Base-by-base conservation (phyloP, 2,329 filamentous ascomycete species). In the Pestalotiopsis sp. region DNA sequence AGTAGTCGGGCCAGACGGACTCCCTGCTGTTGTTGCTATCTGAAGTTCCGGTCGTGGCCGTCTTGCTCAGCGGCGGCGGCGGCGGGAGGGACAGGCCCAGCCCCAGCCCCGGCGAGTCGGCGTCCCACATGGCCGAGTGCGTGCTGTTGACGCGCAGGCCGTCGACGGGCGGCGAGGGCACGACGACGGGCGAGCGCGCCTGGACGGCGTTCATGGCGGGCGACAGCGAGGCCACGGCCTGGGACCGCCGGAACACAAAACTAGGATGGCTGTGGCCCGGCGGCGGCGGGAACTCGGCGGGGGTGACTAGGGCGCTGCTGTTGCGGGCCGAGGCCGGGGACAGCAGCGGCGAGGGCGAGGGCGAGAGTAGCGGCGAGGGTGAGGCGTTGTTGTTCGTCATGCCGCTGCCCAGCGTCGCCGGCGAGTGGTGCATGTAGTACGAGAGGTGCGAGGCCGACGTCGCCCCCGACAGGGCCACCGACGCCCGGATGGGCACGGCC, bases 211-310 rank as follows among this genome's bases (percentile, higher is more conserved):
- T 11, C 14, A 20, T 20, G 17, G 27, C 14, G 14, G 25, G n/a
- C 31, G 60, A 38, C 13, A 14, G 17, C 4, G 38, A 39, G 12
- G 36, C 13, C 13, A 14, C 14, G 60, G 27, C 23, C 38, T 38
- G n/a, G 3, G 60, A 23, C n/a, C 52, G 13, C 25, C 52, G 41
- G 25, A 66, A 66, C 17, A 66, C 64, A 25, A 66, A 56, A 49
- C 64, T 66, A 13, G 64, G 64, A 14, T 66, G 45, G 27, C 23
- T 36, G 27, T 66, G 64, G 45, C 64, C 64, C 41, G 64, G 64
- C 31, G 64, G 64, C 7, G 41, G 64, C 6, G 64, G 64, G 49
- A 66, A 66, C 14, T 56, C 20, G 23, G 64, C 52, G 13, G 64
- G 64, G 17, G 64, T 49, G 9, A 66, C 27, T 3, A 66, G 14